Evolutionary conservation across 108 stramenopile species (phyloP).

Genomic region (Aureococcus anophagefferens): DNA sequence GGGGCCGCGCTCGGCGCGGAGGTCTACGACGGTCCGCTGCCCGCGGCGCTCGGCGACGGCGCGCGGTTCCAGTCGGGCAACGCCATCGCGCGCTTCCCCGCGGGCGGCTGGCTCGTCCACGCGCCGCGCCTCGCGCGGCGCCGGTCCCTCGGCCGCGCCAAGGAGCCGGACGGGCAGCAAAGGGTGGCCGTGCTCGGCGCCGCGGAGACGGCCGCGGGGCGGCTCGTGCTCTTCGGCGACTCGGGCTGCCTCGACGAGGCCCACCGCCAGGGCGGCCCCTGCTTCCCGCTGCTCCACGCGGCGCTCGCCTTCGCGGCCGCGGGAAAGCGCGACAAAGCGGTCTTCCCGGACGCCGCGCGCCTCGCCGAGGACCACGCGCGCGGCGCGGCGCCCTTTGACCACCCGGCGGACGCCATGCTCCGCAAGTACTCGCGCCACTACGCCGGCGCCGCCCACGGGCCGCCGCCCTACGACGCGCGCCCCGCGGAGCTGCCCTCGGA

Average conservation of each 20-base stretch:
- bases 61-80: background rate
- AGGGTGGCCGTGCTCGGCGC: background rate
- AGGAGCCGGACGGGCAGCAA: background rate
- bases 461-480: too few species aligned
- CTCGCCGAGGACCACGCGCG: too few species aligned
- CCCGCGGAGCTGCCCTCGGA: too few species aligned
- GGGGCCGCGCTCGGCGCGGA: slow-evolving; percentile 20
- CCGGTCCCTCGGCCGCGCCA: background rate
- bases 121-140: background rate
- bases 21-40: slow-evolving; percentile 12
- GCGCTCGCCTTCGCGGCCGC: background rate
- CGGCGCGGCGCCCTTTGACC: too few species aligned
- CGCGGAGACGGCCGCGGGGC: background rate
- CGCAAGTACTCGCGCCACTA: too few species aligned
- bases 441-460: too few species aligned
- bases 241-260: background rate
- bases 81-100: background rate
- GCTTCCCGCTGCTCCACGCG: background rate
- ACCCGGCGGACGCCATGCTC: too few species aligned
- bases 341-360: too few species aligned
- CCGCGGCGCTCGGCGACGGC: background rate
- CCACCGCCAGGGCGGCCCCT: background rate
- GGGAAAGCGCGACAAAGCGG: too few species aligned
- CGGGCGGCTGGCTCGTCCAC: background rate
- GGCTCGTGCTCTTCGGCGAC: background rate